Evolutionary conservation across 73 alveolate genomes (phyloP), one percentile per base, ranked within the genome.

Genomic region (Tetrahymena elliotti): DNA sequence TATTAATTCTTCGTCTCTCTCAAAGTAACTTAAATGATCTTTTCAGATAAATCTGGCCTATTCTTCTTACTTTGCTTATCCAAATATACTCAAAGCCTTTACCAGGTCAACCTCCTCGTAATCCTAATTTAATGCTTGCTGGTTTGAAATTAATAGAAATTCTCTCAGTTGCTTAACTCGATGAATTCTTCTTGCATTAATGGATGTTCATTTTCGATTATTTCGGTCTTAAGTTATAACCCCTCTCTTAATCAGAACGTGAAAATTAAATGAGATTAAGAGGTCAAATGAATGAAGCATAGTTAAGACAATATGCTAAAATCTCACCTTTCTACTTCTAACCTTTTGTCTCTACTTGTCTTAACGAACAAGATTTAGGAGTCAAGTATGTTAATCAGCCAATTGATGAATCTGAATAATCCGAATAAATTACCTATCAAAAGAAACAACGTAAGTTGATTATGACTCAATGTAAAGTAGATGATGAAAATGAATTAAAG

Each of bases 1-100:
- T 94, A 18, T 68, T 94, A 10, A 94, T 94, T 92, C 83, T 94
- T 20, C 83, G 96, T 84, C 53, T 94, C 9, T 94, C 96, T 33
- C 93, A 94, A 31, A 94, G 83, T 6, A 84, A 94, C 34, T 47
- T 94, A n/a, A 94, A 88, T 94, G 96, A 94, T 52, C 52, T 94
- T 27, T 94, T 94, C 82, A 94, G 96, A 92, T 52, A 94, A 18
- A 94, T 94, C 88, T 94, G 96, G 96, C 96, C 96, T 34, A 94
- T 94, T 18, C 82, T 94, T 10, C 84, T 94, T 24, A 94, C 96
- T 4, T 92, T 94, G 35, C 47, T 94, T 10, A 94, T 94, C 12
- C 68, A 92, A 13, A 94, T 94, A 33, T 94, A 84, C 39, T 84
- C 83, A 24, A 94, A 94, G 31, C 93, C 93, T 13, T 35, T 83